These are phyloP conservation scores for Mycena pura DNA, from an alignment of 768 basidiomycete genomes.

Conservation along the genomic window DNA sequence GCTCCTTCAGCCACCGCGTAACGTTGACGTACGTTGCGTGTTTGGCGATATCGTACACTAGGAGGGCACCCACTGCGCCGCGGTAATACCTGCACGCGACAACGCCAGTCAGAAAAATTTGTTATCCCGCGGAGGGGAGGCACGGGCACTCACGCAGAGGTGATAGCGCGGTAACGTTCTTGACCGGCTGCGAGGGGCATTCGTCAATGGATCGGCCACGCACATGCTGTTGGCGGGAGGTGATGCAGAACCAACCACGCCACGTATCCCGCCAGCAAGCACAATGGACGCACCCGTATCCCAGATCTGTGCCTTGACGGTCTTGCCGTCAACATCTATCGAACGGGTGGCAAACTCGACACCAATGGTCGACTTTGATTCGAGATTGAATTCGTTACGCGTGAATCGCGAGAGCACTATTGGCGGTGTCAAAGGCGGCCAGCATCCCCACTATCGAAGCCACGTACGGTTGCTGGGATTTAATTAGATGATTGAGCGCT, in stretches of 20 bases:
- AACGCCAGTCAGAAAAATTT: not conserved
- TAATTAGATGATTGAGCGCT: not conserved
- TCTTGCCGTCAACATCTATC: constrained; percentile 95
- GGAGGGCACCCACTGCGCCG: constrained; percentile 90
- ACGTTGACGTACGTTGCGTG: constrained; percentile 95
- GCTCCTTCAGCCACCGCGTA: constrained; percentile 95
- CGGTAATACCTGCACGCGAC: constrained; percentile 82
- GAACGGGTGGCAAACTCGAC: constrained; percentile 98
- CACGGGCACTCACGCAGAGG: constrained; percentile 86
- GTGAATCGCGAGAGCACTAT: constrained; percentile 99
- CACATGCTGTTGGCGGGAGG: not conserved
- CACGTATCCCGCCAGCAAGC: constrained; percentile 9
- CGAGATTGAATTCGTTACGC: constrained; percentile 98
- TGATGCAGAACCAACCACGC: not conserved
- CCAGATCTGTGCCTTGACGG: constrained; percentile 98
- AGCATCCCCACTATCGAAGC: not conserved
- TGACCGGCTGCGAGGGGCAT: constrained; percentile 82
- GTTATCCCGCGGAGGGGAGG: constrained; percentile 1
- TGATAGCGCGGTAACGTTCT: constrained; percentile 97
- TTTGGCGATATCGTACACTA: constrained; percentile 95
- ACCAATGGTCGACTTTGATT: constrained; percentile 98
- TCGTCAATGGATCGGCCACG: not conserved
- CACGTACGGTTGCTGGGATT: constrained; percentile 42
- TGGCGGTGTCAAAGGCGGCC: not conserved
- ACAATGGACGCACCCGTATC: constrained; percentile 79